These are phyloP conservation scores for Cadophora sp. DNA, from an alignment of 2,329 filamentous ascomycete species.

Conservation along the genomic window DNA sequence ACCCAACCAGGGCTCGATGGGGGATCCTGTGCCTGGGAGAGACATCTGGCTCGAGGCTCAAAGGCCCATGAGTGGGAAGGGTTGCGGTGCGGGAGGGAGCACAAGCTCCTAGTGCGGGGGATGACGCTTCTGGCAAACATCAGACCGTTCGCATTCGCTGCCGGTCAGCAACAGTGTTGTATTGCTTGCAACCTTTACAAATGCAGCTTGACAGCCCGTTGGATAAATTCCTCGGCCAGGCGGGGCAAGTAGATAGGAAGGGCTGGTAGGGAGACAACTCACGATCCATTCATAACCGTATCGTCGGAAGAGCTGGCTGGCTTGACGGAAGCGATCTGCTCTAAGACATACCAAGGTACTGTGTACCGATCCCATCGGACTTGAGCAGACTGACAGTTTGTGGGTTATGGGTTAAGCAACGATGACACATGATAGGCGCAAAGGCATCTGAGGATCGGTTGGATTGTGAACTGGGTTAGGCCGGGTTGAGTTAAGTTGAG, in stretches of 20 bases:
- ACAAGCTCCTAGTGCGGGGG: conserved; percentile 1
- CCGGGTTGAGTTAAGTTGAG: too few relatives aligned
- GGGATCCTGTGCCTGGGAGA: conserved; percentile 1
- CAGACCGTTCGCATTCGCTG: background rate
- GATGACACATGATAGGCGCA: background rate
- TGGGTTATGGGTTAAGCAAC: background rate
- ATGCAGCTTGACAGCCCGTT: background rate
- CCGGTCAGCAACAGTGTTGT: background rate
- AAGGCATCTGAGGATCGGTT: background rate
- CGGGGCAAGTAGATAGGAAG: too few relatives aligned
- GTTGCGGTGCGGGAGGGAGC: conserved; percentile 1
- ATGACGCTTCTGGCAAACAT: background rate
- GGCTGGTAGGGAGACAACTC: background rate
- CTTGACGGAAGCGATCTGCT: background rate
- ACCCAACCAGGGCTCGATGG: background rate
- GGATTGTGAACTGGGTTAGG: background rate
- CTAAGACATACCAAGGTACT: too few relatives aligned
- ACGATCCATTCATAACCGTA: background rate
- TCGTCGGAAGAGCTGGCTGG: background rate
- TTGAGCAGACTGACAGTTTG: background rate
- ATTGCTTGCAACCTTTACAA: background rate
- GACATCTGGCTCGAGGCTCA: conserved; percentile 1
- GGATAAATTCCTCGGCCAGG: background rate
- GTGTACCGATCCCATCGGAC: background rate
- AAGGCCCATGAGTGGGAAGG: conserved; percentile 1